These are phyloP conservation scores for Nannizzia gypsea DNA, from an alignment of 2,329 filamentous ascomycete genomes.

Conservation along the genomic window DNA sequence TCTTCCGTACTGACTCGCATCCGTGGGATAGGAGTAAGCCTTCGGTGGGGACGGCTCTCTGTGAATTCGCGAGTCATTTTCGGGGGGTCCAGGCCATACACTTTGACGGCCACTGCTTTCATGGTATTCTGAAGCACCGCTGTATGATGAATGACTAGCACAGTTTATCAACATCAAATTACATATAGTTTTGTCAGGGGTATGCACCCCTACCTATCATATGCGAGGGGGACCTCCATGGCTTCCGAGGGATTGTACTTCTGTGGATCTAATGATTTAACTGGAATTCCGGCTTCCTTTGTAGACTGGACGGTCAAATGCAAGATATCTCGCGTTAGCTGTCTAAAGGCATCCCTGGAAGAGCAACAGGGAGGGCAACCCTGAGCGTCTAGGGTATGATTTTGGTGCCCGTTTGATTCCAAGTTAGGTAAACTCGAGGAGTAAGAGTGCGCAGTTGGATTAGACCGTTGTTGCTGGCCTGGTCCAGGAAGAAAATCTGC, in stretches of 20 bases:
- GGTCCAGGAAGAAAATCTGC: background rate
- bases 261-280: constrained; percentile 10
- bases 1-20: constrained; percentile 11
- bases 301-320: constrained; percentile 11
- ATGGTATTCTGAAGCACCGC: constrained; percentile 20
- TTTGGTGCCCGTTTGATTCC: background rate
- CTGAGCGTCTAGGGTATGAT: background rate
- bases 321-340: constrained; percentile 15
- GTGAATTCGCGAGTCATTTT: constrained; percentile 9
- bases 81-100: constrained; percentile 16
- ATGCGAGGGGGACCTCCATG: constrained; percentile 22
- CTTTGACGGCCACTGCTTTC: constrained; percentile 19
- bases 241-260: constrained; percentile 16
- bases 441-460: constrained; percentile 2
- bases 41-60: constrained; percentile 12
- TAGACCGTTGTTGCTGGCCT: background rate
- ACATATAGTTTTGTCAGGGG: constrained; percentile 6
- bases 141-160: constrained; percentile 17
- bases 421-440: constrained; percentile 6
- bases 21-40: constrained; percentile 15
- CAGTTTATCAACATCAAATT: background rate
- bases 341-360: constrained; percentile 11
- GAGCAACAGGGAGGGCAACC: constrained; percentile 7
- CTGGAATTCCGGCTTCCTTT: constrained; percentile 4
- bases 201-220: constrained; percentile 18